Conservation (phyloP, 129 eudicot species). For the Mikania micrantha region DNA sequence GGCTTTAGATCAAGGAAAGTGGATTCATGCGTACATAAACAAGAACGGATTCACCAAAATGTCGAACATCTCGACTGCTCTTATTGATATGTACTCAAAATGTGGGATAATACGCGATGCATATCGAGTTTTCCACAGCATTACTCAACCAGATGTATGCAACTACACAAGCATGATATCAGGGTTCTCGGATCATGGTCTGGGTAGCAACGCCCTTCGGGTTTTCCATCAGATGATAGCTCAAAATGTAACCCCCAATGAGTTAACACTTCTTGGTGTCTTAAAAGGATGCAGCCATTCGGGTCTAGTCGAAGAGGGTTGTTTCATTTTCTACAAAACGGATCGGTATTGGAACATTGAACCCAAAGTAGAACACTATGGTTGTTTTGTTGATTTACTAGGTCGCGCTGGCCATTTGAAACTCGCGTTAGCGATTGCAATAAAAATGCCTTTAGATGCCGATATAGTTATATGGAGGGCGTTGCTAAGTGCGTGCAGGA, state of each 20-base stretch:
- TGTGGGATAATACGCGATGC: slow-evolving; percentile 71
- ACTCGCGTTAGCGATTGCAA: slow-evolving; percentile 51
- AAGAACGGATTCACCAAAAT: slow-evolving; percentile 27
- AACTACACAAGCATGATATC: slow-evolving; percentile 83
- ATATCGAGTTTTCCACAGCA: slow-evolving; percentile 31
- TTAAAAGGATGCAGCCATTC: slow-evolving; percentile 88
- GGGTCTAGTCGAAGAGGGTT: slow-evolving; percentile 72
- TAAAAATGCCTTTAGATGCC: slow-evolving; percentile 56
- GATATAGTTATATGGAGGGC: slow-evolving; percentile 77
- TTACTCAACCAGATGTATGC: slow-evolving; percentile 47
- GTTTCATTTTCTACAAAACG: slow-evolving; percentile 62
- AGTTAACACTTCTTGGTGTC: slow-evolving; percentile 67
- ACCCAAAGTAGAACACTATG: slow-evolving; percentile 77
- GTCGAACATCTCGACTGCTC: slow-evolving; percentile 62
- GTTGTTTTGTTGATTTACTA: slow-evolving; percentile 72
- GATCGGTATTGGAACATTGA: slow-evolving; percentile 40
- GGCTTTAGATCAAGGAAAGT: slow-evolving; percentile 63
- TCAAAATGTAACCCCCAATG: slow-evolving; percentile 54
- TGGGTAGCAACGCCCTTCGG: slow-evolving; percentile 46
- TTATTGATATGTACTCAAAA: slow-evolving; percentile 82
- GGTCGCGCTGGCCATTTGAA: slow-evolving; percentile 71
- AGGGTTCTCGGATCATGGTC: slow-evolving; percentile 66
- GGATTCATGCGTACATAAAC: slow-evolving; percentile 48
- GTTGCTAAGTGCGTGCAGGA: slow-evolving; percentile 73
- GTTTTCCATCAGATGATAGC: slow-evolving; percentile 54